phyloP scores from a whole-genome alignment of 2,329 filamentous ascomycete genomes.

The Talaromyces sp. region DNA sequence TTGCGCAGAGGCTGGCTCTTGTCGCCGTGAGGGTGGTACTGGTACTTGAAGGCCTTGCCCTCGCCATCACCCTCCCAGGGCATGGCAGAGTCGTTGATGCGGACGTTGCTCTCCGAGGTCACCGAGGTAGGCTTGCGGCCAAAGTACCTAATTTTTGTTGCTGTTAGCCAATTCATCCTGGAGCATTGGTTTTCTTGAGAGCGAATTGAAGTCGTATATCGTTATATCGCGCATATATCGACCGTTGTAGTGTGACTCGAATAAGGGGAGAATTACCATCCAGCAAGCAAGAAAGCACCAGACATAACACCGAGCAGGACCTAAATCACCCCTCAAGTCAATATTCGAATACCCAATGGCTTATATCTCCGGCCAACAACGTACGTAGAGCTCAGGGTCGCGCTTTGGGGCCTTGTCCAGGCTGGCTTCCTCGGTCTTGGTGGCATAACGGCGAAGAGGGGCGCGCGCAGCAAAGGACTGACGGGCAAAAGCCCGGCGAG shows the following conservation, averaged over 20 bases:
- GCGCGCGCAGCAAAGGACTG: conserved; percentile 37
- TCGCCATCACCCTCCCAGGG: conserved; percentile 75
- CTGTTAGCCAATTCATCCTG: neutral
- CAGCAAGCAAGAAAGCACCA: conserved; percentile 78
- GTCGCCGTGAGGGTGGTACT: conserved; percentile 84
- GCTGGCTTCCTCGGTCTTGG: conserved; percentile 43
- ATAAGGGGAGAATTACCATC: conserved; percentile 50
- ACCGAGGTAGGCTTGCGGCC: conserved; percentile 79
- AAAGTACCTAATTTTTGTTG: conserved; percentile 41
- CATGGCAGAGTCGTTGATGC: conserved; percentile 72
- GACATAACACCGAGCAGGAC: conserved; percentile 89
- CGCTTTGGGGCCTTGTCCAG: conserved; percentile 61
- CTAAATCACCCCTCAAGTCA: conserved; percentile 42
- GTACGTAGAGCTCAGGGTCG: conserved; percentile 72
- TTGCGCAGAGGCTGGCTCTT: conserved; percentile 69
- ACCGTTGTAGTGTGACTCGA: conserved; percentile 19
- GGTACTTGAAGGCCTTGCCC: conserved; percentile 66
- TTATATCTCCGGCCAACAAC: conserved; percentile 17
- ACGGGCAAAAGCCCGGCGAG: conserved; percentile 37
- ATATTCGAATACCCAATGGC: neutral
- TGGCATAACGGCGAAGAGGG: conserved; percentile 33
- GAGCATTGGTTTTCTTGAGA: neutral
- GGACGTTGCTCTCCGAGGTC: conserved; percentile 73
- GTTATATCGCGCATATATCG: neutral
- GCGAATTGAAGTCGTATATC: neutral